A percentile compares a stretch with the other conserved stretches of the same genome.
These are phyloP conservation scores for Blastobotrys americana DNA, from an alignment of 805 yeast genomes.

Conservation along the genomic window DNA sequence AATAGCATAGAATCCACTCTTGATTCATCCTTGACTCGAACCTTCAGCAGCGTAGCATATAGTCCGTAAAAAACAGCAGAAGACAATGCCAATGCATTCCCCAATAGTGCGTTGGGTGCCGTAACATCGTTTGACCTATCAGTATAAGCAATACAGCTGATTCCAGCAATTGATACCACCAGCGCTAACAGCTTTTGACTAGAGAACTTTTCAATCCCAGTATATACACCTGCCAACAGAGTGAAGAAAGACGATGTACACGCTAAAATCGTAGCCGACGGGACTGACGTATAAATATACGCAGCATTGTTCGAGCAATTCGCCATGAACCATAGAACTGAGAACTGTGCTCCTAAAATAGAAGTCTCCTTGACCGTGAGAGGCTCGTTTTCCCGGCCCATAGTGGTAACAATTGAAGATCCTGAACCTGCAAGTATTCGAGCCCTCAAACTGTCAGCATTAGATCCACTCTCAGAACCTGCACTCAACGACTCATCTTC, in stretches of 20 bases:
- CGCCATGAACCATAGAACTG: constrained; percentile 83
- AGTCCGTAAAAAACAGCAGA: constrained; percentile 91
- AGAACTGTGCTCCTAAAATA: constrained; percentile 68
- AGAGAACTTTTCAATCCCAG: constrained; percentile 63
- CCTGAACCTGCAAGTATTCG: constrained; percentile 7
- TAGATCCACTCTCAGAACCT: constrained; percentile 9
- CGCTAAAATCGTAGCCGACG: constrained; percentile 86
- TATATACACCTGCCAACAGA: constrained; percentile 66
- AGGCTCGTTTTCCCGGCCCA: constrained; percentile 4
- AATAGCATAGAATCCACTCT: constrained; percentile 78
- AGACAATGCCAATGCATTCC: constrained; percentile 70
- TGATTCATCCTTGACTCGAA: constrained; percentile 63
- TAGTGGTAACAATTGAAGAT: constrained; percentile 3
- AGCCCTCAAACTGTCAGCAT: constrained; percentile 3
- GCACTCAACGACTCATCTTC: background rate
- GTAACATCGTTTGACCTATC: constrained; percentile 24
- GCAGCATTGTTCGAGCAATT: constrained; percentile 86
- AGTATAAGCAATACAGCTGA: constrained; percentile 63
- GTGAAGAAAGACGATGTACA: constrained; percentile 94
- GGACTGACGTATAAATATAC: constrained; percentile 81
- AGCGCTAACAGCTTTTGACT: constrained; percentile 61
- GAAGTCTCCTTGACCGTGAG: constrained; percentile 53
- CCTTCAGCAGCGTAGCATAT: constrained; percentile 78
- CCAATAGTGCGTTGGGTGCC: constrained; percentile 36
- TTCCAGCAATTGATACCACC: constrained; percentile 66